A percentile compares a stretch with the other conserved stretches of the same genome.
Evolutionary conservation across 352 stramenopile genomes (phyloP).

Genomic region (Phytophthora crassamura): DNA sequence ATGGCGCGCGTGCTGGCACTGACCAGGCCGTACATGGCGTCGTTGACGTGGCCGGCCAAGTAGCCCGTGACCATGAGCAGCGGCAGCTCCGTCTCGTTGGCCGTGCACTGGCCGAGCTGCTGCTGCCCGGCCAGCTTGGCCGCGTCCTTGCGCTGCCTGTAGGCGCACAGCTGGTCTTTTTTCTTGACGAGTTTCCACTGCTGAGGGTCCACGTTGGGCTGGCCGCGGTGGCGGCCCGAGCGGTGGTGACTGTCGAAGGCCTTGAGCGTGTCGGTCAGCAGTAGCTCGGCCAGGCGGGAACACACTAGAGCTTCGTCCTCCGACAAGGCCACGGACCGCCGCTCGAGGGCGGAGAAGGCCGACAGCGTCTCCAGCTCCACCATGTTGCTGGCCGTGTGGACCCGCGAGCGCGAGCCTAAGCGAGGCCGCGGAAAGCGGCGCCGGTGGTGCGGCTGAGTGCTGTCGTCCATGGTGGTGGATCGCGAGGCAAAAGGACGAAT

Average conservation of each 20-base stretch:
- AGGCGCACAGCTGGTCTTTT: constrained; percentile 59
- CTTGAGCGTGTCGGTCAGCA: constrained; percentile 48
- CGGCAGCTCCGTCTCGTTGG: constrained; percentile 37
- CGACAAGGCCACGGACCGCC: constrained; percentile 49
- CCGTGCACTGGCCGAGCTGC: constrained; percentile 10
- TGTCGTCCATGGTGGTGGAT: constrained; percentile 16
- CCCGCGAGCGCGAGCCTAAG: constrained; percentile 10
- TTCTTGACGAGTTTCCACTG: constrained; percentile 76
- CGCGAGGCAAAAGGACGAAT: constrained; percentile 12
- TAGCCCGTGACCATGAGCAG: constrained; percentile 54
- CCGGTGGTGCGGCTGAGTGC: constrained; percentile 4
- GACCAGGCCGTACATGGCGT: constrained; percentile 64
- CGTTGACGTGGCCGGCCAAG: constrained; percentile 59
- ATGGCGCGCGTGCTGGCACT: constrained; percentile 61
- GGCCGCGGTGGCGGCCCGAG: constrained; percentile 1
- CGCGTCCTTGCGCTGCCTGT: constrained; percentile 53
- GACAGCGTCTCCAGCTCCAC: constrained; percentile 46
- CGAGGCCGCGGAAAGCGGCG: constrained; percentile 29
- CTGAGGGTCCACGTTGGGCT: constrained; percentile 44
- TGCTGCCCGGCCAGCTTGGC: constrained; percentile 6
- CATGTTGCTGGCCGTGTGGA: constrained; percentile 20
- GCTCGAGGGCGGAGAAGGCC: constrained; percentile 38
- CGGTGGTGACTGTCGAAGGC: constrained; percentile 37
- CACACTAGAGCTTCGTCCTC: constrained; percentile 61
- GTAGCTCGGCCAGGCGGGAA: constrained; percentile 38